Evolutionary conservation across 805 yeast genomes (phyloP).

Genomic region (Kluyveromyces aestuarii): DNA sequence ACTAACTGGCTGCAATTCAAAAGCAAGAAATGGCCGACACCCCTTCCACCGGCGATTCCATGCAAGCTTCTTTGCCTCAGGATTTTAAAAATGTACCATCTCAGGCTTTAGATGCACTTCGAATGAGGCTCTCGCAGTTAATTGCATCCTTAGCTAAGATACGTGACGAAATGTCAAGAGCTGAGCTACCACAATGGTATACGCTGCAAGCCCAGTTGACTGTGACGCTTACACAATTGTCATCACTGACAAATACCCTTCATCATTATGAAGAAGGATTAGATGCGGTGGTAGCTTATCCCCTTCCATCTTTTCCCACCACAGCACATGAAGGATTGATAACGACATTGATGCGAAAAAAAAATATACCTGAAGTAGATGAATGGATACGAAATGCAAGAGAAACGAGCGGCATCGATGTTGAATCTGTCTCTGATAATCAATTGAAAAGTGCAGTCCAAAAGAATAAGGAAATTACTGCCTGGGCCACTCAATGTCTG

Average conservation of each 20-base stretch:
- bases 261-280: constrained; percentile 51
- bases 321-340: constrained; percentile 74
- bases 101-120: constrained; percentile 50
- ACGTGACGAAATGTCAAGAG: constrained; percentile 41
- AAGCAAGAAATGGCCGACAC: constrained; percentile 2
- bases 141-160: constrained; percentile 52
- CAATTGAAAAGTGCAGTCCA: constrained; percentile 19
- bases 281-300: constrained; percentile 66
- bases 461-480: constrained; percentile 57
- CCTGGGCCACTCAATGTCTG: constrained; percentile 54
- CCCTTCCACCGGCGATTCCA: background rate
- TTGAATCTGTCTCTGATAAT: constrained; percentile 17
- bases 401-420: constrained; percentile 25
- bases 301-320: constrained; percentile 77
- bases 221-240: constrained; percentile 73
- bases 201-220: constrained; percentile 78
- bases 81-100: constrained; percentile 45
- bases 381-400: constrained; percentile 62
- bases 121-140: constrained; percentile 52
- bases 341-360: constrained; percentile 79
- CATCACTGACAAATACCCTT: constrained; percentile 63
- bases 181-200: constrained; percentile 39
- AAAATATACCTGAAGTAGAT: constrained; percentile 82
- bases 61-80: constrained; percentile 13
- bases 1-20: no score